phyloP scores from a whole-genome alignment of 805 yeast species.

The Kluyveromyces dobzhanskii region DNA sequence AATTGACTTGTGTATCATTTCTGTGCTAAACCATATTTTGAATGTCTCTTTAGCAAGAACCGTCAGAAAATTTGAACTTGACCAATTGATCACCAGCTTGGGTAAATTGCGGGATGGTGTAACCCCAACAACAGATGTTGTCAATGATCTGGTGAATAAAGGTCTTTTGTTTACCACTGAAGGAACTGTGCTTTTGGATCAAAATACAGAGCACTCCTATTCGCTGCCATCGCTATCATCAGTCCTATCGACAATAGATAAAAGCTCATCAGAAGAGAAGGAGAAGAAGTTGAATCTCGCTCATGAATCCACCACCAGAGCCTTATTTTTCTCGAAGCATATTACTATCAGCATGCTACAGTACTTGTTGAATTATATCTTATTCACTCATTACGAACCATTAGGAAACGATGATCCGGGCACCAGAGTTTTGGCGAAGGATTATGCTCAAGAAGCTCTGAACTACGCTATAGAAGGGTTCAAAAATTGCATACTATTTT shows the following conservation, averaged over 20 bases:
- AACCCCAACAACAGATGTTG: slow-evolving; percentile 21
- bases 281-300: slow-evolving; percentile 32
- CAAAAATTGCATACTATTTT: slow-evolving; percentile 34
- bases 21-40: slow-evolving; percentile 26
- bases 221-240: slow-evolving; percentile 26
- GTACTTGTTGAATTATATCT: slow-evolving; percentile 42
- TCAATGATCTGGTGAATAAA: slow-evolving; percentile 20
- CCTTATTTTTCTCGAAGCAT: slow-evolving; percentile 33
- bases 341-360: slow-evolving; percentile 39
- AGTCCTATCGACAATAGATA: slow-evolving; percentile 14
- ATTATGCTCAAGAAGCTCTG: slow-evolving; percentile 36
- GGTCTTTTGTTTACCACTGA: slow-evolving; percentile 27
- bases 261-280: slow-evolving; percentile 5
- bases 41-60: slow-evolving; percentile 32
- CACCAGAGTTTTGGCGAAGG: slow-evolving; percentile 28
- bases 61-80: slow-evolving; percentile 35
- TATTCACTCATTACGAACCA: slow-evolving; percentile 38
- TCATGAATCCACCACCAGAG: slow-evolving; percentile 34
- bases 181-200: slow-evolving; percentile 22
- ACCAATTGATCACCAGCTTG: slow-evolving; percentile 29
- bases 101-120: slow-evolving; percentile 29
- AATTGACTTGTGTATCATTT: slow-evolving; percentile 35
- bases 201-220: slow-evolving; percentile 25
- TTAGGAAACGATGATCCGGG: slow-evolving; percentile 31
- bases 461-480: slow-evolving; percentile 38